Evolutionary conservation across 495 filamentous ascomycete species (phyloP), one percentile per base, ranked within the genome.

Genomic region (Talaromyces thailandensis): DNA sequence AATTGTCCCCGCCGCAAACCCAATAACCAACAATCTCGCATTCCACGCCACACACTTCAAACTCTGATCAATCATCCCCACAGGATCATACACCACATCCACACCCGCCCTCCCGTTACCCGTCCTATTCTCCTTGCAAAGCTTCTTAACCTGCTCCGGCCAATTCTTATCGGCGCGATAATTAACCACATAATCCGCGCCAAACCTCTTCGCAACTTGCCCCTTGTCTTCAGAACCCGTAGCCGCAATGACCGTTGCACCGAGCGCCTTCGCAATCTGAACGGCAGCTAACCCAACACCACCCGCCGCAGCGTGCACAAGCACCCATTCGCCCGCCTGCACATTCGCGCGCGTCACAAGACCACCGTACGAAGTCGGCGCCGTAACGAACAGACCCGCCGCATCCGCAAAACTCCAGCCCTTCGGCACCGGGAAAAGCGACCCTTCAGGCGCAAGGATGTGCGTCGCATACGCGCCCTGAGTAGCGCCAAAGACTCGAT

Each of bases 41-140:
- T 95, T 96, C 92, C 92, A 98, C 29, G 89, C 87, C 2, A 87
- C 87, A 75, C 93, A 96, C 75, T 93, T 95, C 64, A 91, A 83
- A 69, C 85, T 89, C 70, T 82, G 76, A 63, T 92, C 89, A 25
- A 97, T 89, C 77, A 96, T 74, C 0, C 92, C 92, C 1, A 96
- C 92, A 25, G 92, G 90, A 69, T 96, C 92, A 76, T 88, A 94
- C 9, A 96, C 91, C 48, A 95, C 89, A 75, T 96, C 91, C 7
- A 93, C 91, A 0, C 92, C 92, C 0, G 73, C 72, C 58, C 81
- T 79, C 2, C 83, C 82, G 55, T 84, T 82, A 0, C 88, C 88
- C 23, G 82, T 88, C 25, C 77, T 69, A 53, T 79, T 64, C 62
- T 63, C 55, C 26, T 70, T 69, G 67, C 76, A 80, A 53, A 97